Percentiles rank a stretch among this genome's conserved stretches.
phyloP scores from a whole-genome alignment of 495 filamentous ascomycete genomes.

The Cairneyella variabilis region DNA sequence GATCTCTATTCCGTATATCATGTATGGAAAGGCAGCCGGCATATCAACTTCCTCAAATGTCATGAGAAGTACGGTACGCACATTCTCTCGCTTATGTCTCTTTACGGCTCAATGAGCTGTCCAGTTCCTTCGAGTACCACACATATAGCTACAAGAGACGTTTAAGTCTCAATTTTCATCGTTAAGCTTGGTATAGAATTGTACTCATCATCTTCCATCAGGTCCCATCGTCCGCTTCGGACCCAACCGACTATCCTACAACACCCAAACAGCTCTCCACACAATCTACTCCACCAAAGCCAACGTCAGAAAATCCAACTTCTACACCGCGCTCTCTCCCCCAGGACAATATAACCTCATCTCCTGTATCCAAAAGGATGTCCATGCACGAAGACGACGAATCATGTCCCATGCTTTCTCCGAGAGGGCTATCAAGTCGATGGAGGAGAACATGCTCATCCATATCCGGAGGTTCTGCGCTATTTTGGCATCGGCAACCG shows the following conservation, averaged over 20 bases:
- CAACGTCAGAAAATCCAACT: constrained; percentile 28
- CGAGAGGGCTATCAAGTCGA: background rate
- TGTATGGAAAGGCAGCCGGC: constrained; percentile 1
- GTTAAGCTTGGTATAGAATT: too few relatives aligned
- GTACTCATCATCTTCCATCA: too few relatives aligned
- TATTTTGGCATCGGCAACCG: background rate
- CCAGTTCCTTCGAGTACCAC: too few relatives aligned
- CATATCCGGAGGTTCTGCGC: background rate
- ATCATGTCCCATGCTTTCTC: background rate
- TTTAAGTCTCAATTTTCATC: too few relatives aligned
- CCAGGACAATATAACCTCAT: constrained; percentile 17
- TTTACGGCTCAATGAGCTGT: too few relatives aligned
- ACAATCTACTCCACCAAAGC: constrained; percentile 27
- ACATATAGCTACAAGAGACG: too few relatives aligned
- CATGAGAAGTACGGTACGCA: constrained; percentile 14
- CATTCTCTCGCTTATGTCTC: too few relatives aligned
- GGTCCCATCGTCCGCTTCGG: constrained; percentile 27
- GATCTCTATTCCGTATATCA: background rate
- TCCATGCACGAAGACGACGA: constrained; percentile 3
- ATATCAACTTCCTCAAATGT: constrained; percentile 5
- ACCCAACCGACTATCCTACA: constrained; percentile 27
- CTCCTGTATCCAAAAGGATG: constrained; percentile 13
- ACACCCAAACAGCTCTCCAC: constrained; percentile 23
- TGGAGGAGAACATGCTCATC: background rate
- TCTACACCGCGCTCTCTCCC: constrained; percentile 28